phyloP scores from a whole-genome alignment of 129 eudicot species.

The Pittosporum tobira region DNA sequence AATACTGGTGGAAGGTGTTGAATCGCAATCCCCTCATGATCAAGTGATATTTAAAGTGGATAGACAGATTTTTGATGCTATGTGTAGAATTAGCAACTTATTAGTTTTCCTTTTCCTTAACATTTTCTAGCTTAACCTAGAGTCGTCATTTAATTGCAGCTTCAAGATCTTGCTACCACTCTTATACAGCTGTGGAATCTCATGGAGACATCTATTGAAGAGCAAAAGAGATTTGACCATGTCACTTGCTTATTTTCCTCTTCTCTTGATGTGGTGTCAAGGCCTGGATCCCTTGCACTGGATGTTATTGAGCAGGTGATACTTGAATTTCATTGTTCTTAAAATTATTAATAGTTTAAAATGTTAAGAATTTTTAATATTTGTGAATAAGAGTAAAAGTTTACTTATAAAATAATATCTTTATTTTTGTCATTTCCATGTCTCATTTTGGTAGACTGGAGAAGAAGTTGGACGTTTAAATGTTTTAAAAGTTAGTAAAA shows the following conservation, averaged over 20 bases:
- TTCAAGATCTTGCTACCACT: conserved; percentile 54
- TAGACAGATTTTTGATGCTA: not conserved
- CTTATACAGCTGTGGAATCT: conserved; percentile 64
- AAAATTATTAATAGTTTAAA: no score
- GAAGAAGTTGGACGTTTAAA: conserved; percentile 61
- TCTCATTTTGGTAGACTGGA: conserved; percentile 36
- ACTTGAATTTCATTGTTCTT: not conserved
- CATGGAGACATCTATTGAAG: conserved; percentile 52
- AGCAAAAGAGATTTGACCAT: conserved; percentile 39
- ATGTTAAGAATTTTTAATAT: no score
- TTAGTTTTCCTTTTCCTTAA: not conserved
- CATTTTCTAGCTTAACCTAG: not conserved
- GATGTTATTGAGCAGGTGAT: conserved; percentile 62
- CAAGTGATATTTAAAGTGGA: no score
- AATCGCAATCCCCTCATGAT: no score
- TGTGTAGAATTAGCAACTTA: not conserved
- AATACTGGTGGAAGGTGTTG: no score
- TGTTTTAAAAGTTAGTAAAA: conserved; percentile 51
- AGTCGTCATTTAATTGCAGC: conserved; percentile 20
- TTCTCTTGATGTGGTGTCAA: conserved; percentile 47
- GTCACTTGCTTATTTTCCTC: conserved; percentile 45
- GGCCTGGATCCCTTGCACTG: conserved; percentile 57
- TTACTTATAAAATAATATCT: not conserved
- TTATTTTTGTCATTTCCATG: not conserved
- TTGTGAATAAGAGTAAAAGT: not conserved